These are phyloP conservation scores for Gracilariopsis chorda DNA, from an alignment of 23 red algal species.

Conservation along the genomic window DNA sequence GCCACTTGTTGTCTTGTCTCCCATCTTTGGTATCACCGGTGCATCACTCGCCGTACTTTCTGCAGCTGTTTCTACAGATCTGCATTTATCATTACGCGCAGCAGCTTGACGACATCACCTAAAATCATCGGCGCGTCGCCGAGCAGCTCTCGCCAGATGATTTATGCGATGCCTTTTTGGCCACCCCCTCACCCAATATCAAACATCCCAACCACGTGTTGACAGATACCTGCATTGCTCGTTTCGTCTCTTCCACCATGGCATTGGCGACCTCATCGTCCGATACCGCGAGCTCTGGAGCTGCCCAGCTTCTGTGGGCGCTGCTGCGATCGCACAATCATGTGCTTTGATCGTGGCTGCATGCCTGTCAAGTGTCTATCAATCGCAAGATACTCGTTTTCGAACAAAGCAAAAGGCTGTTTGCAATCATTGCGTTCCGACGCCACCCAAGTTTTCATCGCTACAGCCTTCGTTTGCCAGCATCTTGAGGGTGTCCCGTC, in stretches of 20 bases:
- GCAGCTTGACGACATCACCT: slow-evolving; percentile 67
- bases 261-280: slow-evolving; percentile 82
- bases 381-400: slow-evolving; percentile 64
- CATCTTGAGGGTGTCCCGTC: slow-evolving; percentile 77
- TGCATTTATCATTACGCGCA: slow-evolving; percentile 78
- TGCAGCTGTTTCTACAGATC: slow-evolving; percentile 47
- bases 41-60: slow-evolving; percentile 32
- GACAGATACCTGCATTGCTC: slow-evolving; percentile 84
- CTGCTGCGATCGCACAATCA: slow-evolving; percentile 47
- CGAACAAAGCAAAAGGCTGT: slow-evolving; percentile 2
- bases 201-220: slow-evolving; percentile 79
- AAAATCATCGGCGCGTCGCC: slow-evolving; percentile 72
- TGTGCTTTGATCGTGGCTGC: slow-evolving; percentile 72
- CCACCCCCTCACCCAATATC: slow-evolving; percentile 64
- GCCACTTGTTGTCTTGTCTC: slow-evolving; percentile 89
- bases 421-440: slow-evolving; percentile 64
- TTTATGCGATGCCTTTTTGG: slow-evolving; percentile 68
- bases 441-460: slow-evolving; percentile 75
- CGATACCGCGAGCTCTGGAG: slow-evolving; percentile 95
- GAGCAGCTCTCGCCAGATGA: slow-evolving; percentile 57
- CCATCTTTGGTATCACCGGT: slow-evolving; percentile 88
- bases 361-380: slow-evolving; percentile 81
- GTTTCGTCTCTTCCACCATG: slow-evolving; percentile 62
- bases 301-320: slow-evolving; percentile 87
- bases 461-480: slow-evolving; percentile 83